Percentiles rank a stretch among this genome's conserved stretches.
phyloP scores from a whole-genome alignment of 768 basidiomycete genomes.

The Baorangia bicolor region DNA sequence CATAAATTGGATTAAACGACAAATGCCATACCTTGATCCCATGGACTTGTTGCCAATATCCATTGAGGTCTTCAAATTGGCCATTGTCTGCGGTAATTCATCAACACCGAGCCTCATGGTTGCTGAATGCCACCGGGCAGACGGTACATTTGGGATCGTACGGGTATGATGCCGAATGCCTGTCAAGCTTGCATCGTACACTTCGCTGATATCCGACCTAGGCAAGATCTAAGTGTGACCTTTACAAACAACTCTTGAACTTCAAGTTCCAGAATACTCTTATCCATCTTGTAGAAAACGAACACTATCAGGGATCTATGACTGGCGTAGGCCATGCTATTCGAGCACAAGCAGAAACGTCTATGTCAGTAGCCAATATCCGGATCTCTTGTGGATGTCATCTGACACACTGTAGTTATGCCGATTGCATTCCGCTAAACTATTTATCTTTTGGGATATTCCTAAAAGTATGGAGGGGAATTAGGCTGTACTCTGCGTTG shows the following conservation, averaged over 20 bases:
- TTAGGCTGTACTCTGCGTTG: slow-evolving; percentile 42
- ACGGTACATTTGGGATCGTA: slow-evolving; percentile 79
- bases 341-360: slow-evolving; percentile 55
- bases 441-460: slow-evolving; percentile 43
- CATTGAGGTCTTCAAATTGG: slow-evolving; percentile 73
- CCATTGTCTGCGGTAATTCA: slow-evolving; percentile 80
- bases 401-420: slow-evolving; percentile 23
- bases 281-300: slow-evolving; percentile 71
- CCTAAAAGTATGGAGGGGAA: slow-evolving; percentile 54
- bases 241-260: slow-evolving; percentile 77
- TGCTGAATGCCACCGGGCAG: slow-evolving; percentile 72
- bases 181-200: background rate
- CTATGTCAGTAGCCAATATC: slow-evolving; percentile 18
- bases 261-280: slow-evolving; percentile 67
- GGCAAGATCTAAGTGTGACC: slow-evolving; percentile 80
- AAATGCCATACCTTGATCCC: slow-evolving; percentile 71
- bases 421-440: slow-evolving; percentile 26
- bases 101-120: slow-evolving; percentile 84
- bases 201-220: slow-evolving; percentile 30
- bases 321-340: slow-evolving; percentile 60
- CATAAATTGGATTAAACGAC: slow-evolving; percentile 52
- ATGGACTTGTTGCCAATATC: slow-evolving; percentile 88
- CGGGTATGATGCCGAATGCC: slow-evolving; percentile 46
- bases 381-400: background rate
- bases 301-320: slow-evolving; percentile 70